Conservation (phyloP, 2,329 filamentous ascomycete species). For the Colletotrichum orbiculare region DNA sequence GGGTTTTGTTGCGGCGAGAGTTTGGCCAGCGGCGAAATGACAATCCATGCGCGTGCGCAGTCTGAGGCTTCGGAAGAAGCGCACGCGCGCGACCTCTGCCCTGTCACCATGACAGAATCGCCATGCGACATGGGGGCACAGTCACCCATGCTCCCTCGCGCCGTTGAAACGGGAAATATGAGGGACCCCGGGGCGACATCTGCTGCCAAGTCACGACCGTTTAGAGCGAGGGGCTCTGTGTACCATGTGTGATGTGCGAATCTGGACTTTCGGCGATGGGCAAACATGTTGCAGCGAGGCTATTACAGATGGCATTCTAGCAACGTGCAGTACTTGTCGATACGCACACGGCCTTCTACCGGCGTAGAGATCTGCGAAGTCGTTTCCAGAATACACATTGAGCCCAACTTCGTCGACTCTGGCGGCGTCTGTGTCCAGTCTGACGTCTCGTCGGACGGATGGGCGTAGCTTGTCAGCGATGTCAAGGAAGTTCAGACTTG, state of each 20-base stretch:
- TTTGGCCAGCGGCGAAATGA: conserved; percentile 12
- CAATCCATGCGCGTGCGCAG: conserved; percentile 16
- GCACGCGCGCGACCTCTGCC: conserved; percentile 1
- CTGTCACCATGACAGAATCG: conserved; percentile 26
- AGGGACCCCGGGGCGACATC: not conserved
- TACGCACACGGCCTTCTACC: too few species aligned
- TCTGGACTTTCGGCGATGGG: not conserved
- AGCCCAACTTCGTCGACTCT: too few species aligned
- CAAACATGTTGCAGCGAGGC: not conserved
- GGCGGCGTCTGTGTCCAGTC: too few species aligned
- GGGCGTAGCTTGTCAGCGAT: too few species aligned
- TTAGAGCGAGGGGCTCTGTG: not conserved
- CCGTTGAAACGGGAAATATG: conserved; percentile 26
- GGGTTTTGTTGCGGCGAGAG: conserved; percentile 26
- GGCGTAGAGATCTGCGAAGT: too few species aligned
- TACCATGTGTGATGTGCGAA: too few species aligned
- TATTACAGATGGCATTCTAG: too few species aligned
- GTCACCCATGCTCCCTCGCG: conserved; percentile 17
- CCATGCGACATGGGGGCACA: conserved; percentile 13
- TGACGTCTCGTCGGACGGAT: too few species aligned
- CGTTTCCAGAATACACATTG: too few species aligned
- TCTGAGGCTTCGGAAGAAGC: conserved; percentile 13
- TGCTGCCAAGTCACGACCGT: not conserved
- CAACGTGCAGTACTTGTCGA: too few species aligned
- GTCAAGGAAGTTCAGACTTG: too few species aligned